Base-by-base conservation (phyloP, 1,284 basidiomycete species). In the Pholiota adiposa region DNA sequence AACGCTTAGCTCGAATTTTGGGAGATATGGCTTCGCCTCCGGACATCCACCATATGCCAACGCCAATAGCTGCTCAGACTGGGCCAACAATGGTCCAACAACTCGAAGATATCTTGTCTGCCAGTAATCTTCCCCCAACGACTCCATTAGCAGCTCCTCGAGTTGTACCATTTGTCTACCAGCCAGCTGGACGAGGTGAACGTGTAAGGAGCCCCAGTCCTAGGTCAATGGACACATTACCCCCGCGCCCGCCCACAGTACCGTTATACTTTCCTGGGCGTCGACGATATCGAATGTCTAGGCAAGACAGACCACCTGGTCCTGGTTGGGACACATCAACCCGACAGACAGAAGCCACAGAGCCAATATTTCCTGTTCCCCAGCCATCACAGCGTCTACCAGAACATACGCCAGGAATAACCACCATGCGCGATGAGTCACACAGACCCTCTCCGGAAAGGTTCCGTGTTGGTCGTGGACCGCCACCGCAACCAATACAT, bases 41-140 rank as follows among this genome's bases (percentile, higher is more conserved):
- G 4, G 67, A 64, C 33, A 62, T 52, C 16, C 66, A 65, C 34
- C 67, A 69, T 44, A 70, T 70, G 70, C 73, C 70, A 4, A 60
- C 67, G 27, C 72, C 75, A 2, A 59, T 66, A 16, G 59, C 67
- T 25, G 78, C 82, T 14, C 77, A 72, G 18, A 59, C 78, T 12
- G 83, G 80, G 9, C 80, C 77, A 3, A 82, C 85, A 0, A 75
- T 89, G 38, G 81, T 83, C 11, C 81, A 87, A 56, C 80, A 84
- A 58, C 69, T 90, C 7, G 81, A 85, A 54, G 84, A 87, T n/a
- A 77, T 89, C 18, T 65, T 89, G 34, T 76, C 79, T 29, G 71
- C 83, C 14, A 76, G 77, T 11, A 72, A 73, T 29, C 67, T 78
- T 0, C 72, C 77, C 12, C 74, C 75, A 14, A 71, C 74, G 12